A percentile compares a stretch with the other conserved stretches of the same genome.
These are phyloP conservation scores for Talaromyces sp. DNA, from an alignment of 2,329 filamentous ascomycete genomes.

Conservation along the genomic window DNA sequence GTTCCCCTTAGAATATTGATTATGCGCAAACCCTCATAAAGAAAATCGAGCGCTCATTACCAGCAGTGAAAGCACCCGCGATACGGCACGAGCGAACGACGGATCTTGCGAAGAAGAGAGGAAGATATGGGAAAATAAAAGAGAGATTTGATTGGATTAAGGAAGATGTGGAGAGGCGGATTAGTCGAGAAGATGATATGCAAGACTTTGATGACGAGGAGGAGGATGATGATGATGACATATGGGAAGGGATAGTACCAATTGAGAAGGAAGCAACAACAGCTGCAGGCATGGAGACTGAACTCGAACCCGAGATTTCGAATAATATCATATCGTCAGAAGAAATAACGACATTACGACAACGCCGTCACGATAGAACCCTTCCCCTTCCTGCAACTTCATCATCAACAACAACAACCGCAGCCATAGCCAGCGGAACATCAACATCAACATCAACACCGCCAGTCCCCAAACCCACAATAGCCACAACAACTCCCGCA, in stretches of 20 bases:
- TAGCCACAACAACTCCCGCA: slow-evolving; percentile 16
- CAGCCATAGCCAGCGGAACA: not conserved
- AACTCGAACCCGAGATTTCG: not conserved
- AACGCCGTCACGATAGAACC: not conserved
- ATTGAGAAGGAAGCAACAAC: not conserved
- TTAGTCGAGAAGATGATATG: slow-evolving; percentile 13
- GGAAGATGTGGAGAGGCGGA: slow-evolving; percentile 16
- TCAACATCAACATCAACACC: not conserved
- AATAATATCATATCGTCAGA: not conserved
- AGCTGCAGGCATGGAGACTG: not conserved
- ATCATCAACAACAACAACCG: not conserved
- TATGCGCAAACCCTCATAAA: slow-evolving; percentile 40
- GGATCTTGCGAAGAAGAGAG: slow-evolving; percentile 36
- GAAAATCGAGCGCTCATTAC: slow-evolving; percentile 37
- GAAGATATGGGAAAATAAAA: slow-evolving; percentile 30
- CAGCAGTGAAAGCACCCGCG: slow-evolving; percentile 36
- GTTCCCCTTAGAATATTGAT: slow-evolving; percentile 37
- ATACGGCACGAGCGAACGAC: slow-evolving; percentile 36
- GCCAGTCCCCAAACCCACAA: not conserved
- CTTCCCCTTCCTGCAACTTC: not conserved
- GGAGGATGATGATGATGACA: slow-evolving; percentile 17
- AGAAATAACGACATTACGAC: not conserved
- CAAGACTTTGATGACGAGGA: slow-evolving; percentile 22
- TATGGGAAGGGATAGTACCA: not conserved
- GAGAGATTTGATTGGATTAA: slow-evolving; percentile 30